Percentiles rank a stretch among this genome's conserved stretches.
These are phyloP conservation scores for Penicillium robsamsonii DNA, from an alignment of 495 filamentous ascomycete genomes.

Conservation along the genomic window DNA sequence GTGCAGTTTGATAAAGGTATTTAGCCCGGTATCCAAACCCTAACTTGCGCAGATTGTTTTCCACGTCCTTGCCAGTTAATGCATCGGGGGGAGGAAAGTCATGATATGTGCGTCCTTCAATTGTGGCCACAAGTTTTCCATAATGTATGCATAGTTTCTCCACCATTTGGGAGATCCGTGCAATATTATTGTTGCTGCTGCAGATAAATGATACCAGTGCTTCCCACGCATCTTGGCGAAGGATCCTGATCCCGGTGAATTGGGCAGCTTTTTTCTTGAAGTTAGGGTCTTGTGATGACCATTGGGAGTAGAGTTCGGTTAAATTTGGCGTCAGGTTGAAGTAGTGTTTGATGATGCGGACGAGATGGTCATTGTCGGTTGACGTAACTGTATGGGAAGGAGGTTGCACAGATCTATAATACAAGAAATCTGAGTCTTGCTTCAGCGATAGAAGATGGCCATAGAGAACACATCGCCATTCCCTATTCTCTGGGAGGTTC, in stretches of 20 bases:
- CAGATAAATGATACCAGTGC: slow-evolving; percentile 92
- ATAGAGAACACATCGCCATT: slow-evolving; percentile 89
- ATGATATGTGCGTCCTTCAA: slow-evolving; percentile 71
- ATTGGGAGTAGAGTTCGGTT: slow-evolving; percentile 74
- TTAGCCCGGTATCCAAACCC: slow-evolving; percentile 95
- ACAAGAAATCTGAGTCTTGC: slow-evolving; percentile 74
- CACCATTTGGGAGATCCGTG: slow-evolving; percentile 93
- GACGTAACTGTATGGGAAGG: not conserved
- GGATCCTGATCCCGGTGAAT: slow-evolving; percentile 90
- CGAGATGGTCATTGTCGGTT: slow-evolving; percentile 57
- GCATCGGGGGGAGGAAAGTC: slow-evolving; percentile 80
- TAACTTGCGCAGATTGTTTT: slow-evolving; percentile 71
- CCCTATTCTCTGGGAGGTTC: slow-evolving; percentile 63
- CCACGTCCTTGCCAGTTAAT: slow-evolving; percentile 66
- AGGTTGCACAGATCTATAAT: slow-evolving; percentile 60
- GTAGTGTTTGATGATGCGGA: slow-evolving; percentile 69
- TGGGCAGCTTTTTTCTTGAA: slow-evolving; percentile 84
- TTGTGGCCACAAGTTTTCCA: slow-evolving; percentile 68
- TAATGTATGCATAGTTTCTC: slow-evolving; percentile 87
- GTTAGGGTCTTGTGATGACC: slow-evolving; percentile 81
- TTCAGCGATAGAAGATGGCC: slow-evolving; percentile 80
- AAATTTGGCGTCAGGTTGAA: slow-evolving; percentile 77
- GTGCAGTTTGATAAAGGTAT: slow-evolving; percentile 83
- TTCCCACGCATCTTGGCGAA: slow-evolving; percentile 96
- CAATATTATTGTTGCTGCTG: slow-evolving; percentile 98